These are phyloP conservation scores for Herpetomonas tarakana DNA, from an alignment of 208 protist species.

Conservation along the genomic window DNA sequence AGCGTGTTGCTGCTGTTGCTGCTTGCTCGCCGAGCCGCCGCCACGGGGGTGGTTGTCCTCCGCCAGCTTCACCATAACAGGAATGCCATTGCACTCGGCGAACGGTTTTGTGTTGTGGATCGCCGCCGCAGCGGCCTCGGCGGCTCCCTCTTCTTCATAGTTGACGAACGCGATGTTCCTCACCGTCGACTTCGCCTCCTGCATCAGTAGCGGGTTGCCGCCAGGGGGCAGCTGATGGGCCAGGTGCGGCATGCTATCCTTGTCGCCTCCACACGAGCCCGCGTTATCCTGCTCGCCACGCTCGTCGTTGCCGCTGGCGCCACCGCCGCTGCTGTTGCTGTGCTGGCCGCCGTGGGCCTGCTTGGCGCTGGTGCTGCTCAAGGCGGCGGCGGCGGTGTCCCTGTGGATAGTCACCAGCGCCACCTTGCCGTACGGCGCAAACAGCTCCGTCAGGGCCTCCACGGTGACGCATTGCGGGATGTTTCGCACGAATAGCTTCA, in stretches of 20 bases:
- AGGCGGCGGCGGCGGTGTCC: conserved; percentile 36
- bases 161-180: conserved; percentile 41
- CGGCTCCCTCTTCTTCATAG: conserved; percentile 40
- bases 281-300: not conserved
- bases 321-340: too few relatives aligned
- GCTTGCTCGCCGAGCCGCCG: not conserved
- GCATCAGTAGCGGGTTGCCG: too few relatives aligned
- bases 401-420: conserved; percentile 30
- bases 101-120: conserved; percentile 53
- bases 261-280: too few relatives aligned
- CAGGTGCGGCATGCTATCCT: too few relatives aligned
- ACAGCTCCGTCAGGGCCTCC: conserved; percentile 13
- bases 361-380: not conserved
- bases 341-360: not conserved
- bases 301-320: too few relatives aligned
- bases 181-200: not conserved
- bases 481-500: conserved; percentile 61
- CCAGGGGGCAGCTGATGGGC: too few relatives aligned
- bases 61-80: conserved; percentile 47
- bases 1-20: not conserved
- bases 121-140: conserved; percentile 30
- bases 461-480: conserved; percentile 24
- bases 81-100: conserved; percentile 26
- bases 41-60: conserved; percentile 19
- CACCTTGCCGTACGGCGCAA: conserved; percentile 17